A percentile compares a stretch with the other conserved stretches of the same genome.
Conservation (phyloP, 768 basidiomycete species). For the Mycena belliarum region DNA sequence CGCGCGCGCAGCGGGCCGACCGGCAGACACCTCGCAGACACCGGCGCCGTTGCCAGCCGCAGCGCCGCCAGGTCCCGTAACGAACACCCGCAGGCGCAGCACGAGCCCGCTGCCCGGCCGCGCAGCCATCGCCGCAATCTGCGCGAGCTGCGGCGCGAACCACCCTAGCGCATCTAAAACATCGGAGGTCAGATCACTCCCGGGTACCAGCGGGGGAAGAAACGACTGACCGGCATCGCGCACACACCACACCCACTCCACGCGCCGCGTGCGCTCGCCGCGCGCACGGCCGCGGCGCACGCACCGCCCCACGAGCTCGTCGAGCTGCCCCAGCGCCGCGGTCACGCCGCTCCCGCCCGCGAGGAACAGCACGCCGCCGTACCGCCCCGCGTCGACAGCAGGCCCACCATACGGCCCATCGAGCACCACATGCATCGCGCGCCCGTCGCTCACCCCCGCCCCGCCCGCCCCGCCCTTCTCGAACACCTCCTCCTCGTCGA, state of each 20-base stretch:
- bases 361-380: slow-evolving; percentile 71
- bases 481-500: slow-evolving; percentile 34
- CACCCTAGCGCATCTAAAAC: slow-evolving; percentile 31
- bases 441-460: neutral
- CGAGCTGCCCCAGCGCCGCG: slow-evolving; percentile 77
- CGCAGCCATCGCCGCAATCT: neutral
- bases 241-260: slow-evolving; percentile 52
- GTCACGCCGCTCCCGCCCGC: slow-evolving; percentile 86
- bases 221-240: slow-evolving; percentile 60
- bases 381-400: slow-evolving; percentile 65
- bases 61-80: neutral
- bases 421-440: slow-evolving; percentile 65
- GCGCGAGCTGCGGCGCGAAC: slow-evolving; percentile 11
- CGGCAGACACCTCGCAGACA: neutral
- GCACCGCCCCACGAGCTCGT: slow-evolving; percentile 70
- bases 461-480: neutral
- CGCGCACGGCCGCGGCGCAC: slow-evolving; percentile 41
- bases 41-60: no score
- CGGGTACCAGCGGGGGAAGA: neutral
- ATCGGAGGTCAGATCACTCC: slow-evolving; percentile 19
- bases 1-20: neutral
- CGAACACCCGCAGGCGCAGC: neutral
- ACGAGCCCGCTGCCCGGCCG: neutral
- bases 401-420: slow-evolving; percentile 90
- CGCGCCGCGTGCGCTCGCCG: slow-evolving; percentile 49